Evolutionary conservation across 108 stramenopile species (phyloP), one percentile per base, ranked within the genome.

Genomic region (Stephanodiscus minutulus): DNA sequence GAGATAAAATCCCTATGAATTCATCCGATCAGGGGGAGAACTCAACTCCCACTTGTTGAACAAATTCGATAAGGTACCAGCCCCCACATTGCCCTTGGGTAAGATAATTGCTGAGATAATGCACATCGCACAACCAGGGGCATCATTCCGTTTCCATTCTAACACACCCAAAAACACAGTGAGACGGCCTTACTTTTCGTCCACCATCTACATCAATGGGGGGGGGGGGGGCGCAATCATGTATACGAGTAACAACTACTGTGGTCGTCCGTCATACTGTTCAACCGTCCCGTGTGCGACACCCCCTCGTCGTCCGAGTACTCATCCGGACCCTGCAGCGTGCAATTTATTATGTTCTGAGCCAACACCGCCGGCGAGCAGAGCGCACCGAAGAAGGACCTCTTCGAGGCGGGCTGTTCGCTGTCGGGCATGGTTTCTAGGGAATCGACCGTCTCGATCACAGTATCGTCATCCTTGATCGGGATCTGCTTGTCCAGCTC

Each of bases 231-330:
- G 24, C 5, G 36, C n/a, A 54, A 27, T 44, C 41, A 56, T 37
- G n/a, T 5, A 43, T 46, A 46, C 15, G 43, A 68, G 44, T 68
- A 53, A 41, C 46, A 24, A 17, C 55, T 57, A 17, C 55, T 57
- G 21, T 72, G 64, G 54, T 55, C 50, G 49, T 79, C 71, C 10
- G 66, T 66, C 48, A 67, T 50, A 7, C 66, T 79, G n/a, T 79
- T 70, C 33, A 61, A 50, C 2, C 39, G 59, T 28, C 57, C 46
- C 39, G 11, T 39, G 1, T 39, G 61, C 47, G 58, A 58, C 62
- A 64, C 58, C 11, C 64, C 70, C 50, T 79, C 78, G 56, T 76
- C 74, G 29, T 72, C 78, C 5, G 72, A 79, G 48, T 72, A 72
- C 24, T 70, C 69, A n/a, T 64, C 77, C 33, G 64, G 70, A 15